Evolutionary conservation across 371 early-diverging fungal species (phyloP), one percentile per base, ranked within the genome.

Genomic region (Mucor saturninus): DNA sequence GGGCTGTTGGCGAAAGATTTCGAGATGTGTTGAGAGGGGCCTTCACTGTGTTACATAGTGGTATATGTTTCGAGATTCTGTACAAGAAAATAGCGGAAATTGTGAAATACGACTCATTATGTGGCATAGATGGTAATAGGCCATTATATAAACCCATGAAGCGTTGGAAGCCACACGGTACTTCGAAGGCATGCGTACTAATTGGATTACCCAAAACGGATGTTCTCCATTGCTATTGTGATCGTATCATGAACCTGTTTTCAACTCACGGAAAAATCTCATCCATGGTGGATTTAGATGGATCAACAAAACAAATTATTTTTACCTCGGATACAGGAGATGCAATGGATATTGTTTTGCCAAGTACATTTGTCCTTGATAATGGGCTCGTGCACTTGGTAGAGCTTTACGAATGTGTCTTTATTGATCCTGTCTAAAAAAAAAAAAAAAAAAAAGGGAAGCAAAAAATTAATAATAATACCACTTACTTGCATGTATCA

Each of bases 41-140:
- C 8, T 64, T 64, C 7, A 43, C 54, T 11, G 15, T 59, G 7
- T 28, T 64, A 2, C 43, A 53, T n/a, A 43, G 58, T n/a, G 59
- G 54, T 5, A 28, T 26, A 14, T n/a, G 50, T 15, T 56, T 45
- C 14, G 37, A 30, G 1, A 11, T 31, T 4, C 9, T 56, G 5
- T 10, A 42, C 6, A 40, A 30, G 28, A 50, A 39, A 26, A 48
- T 30, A 39, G 9, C 15, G 10, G 54, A 39, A 2, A 37, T 54
- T 39, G 2, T 13, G 11, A 39, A 15, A 21, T 53, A 57, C 54
- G 46, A 53, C 15, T 8, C 4, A 8, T 11, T 4, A 21, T 32
- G 29, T n/a, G 54, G 53, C 2, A 8, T 31, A 2, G 2, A 11
- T 8, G 13, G 13, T 8, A 45, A 42, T 10, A 11, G n/a, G 4